Percentiles rank a stretch among this genome's conserved stretches.
These are phyloP conservation scores for Kodamaea sp. DNA, from an alignment of 1,139 yeast species.

Conservation along the genomic window DNA sequence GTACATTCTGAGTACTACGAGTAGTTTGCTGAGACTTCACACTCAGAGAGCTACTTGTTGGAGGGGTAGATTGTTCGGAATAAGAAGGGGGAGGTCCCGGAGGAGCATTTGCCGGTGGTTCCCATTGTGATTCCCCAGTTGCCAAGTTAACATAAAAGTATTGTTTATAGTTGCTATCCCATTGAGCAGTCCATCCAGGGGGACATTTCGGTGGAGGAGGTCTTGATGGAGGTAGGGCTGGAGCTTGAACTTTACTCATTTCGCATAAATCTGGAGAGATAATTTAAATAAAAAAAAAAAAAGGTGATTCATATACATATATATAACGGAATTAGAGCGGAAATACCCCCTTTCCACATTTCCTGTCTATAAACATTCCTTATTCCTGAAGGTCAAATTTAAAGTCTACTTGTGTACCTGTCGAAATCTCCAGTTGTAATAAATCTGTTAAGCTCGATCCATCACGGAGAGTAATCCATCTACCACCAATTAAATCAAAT, in stretches of 20 bases:
- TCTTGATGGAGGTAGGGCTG: too few relatives aligned
- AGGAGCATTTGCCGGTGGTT: conserved; percentile 6
- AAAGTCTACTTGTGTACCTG: conserved; percentile 31
- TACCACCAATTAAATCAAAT: conserved; percentile 52
- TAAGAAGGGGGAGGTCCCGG: conserved; percentile 3
- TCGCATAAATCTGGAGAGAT: background rate
- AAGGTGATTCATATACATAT: background rate
- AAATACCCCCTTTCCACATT: background rate
- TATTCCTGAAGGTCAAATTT: conserved; percentile 24
- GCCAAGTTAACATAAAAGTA: conserved; percentile 22
- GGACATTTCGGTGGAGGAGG: conserved; percentile 19
- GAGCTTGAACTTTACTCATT: background rate
- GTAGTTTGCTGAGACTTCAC: too few relatives aligned
- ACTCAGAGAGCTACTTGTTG: too few relatives aligned
- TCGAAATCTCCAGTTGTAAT: conserved; percentile 45
- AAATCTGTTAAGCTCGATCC: conserved; percentile 45
- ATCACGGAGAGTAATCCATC: conserved; percentile 64
- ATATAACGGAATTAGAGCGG: background rate
- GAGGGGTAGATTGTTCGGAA: background rate
- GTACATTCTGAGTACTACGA: too few relatives aligned
- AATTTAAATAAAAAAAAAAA: too few relatives aligned
- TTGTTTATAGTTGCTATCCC: conserved; percentile 25
- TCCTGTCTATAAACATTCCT: background rate
- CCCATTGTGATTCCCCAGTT: conserved; percentile 26
- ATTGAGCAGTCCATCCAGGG: conserved; percentile 28